These are phyloP conservation scores for Poa pratensis DNA, from an alignment of 176 grass and related monocot species.

Conservation along the genomic window DNA sequence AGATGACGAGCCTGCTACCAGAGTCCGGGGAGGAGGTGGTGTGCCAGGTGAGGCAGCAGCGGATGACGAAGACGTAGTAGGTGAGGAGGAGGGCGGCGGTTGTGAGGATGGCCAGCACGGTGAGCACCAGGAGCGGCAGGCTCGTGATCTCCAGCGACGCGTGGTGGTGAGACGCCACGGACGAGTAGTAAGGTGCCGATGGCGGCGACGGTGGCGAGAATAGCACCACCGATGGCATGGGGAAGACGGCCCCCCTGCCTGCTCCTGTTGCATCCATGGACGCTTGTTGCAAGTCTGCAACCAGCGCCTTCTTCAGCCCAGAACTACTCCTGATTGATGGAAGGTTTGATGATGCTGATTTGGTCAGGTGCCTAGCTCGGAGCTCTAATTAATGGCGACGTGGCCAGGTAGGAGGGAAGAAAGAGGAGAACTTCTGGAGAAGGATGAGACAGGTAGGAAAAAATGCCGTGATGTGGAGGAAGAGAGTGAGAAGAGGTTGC, in stretches of 20 bases:
- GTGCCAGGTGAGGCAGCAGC: constrained; percentile 76
- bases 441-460: constrained; percentile 36
- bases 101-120: constrained; percentile 68
- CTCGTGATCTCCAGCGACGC: constrained; percentile 34
- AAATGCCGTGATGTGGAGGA: neutral
- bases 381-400: neutral
- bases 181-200: neutral
- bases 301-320: neutral
- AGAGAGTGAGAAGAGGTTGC: neutral
- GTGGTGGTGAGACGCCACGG: neutral
- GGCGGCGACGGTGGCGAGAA: neutral
- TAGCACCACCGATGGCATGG: neutral
- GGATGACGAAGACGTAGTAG: constrained; percentile 88
- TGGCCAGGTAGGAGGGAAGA: constrained; percentile 40
- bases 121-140: constrained; percentile 65
- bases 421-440: neutral
- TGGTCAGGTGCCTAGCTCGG: neutral
- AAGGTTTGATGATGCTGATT: neutral
- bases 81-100: constrained; percentile 67
- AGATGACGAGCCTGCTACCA: neutral
- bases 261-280: constrained; percentile 39
- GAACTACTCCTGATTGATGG: neutral
- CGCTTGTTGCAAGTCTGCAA: neutral
- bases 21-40: neutral
- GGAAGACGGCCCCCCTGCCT: neutral